Percentiles rank a stretch among this genome's conserved stretches.
phyloP scores from a whole-genome alignment of 352 stramenopile species.

The Pythium oligandrum region DNA sequence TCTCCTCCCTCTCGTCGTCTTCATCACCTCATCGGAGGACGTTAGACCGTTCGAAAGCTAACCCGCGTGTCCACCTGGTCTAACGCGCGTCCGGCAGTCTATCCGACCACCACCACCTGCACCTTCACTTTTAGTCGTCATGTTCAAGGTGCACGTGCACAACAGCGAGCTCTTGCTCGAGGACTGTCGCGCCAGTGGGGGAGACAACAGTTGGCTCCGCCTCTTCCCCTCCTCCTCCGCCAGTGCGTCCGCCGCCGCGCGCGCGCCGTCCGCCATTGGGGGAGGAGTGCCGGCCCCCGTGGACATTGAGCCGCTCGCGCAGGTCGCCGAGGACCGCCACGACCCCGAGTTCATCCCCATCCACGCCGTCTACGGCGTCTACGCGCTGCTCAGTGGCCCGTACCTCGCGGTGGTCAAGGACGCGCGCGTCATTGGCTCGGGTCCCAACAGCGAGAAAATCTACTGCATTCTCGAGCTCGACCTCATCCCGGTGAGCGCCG shows the following conservation, averaged over 20 bases:
- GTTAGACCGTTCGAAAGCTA: too few relatives aligned
- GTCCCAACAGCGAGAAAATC: conserved; percentile 51
- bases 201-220: conserved; percentile 55
- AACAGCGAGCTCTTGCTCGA: conserved; percentile 67
- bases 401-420: conserved; percentile 55
- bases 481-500: conserved; percentile 45
- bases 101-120: background rate
- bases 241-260: background rate
- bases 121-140: conserved; percentile 11
- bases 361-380: conserved; percentile 60
- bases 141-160: conserved; percentile 82
- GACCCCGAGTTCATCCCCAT: conserved; percentile 29
- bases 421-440: conserved; percentile 54
- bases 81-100: too few relatives aligned
- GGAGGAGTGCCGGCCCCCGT: conserved; percentile 12
- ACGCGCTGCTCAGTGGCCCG: conserved; percentile 52
- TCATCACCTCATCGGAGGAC: too few relatives aligned
- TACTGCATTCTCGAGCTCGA: conserved; percentile 48
- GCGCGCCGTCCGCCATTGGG: conserved; percentile 3
- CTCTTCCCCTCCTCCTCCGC: conserved; percentile 17
- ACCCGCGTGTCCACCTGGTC: too few relatives aligned
- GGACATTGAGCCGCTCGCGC: conserved; percentile 43
- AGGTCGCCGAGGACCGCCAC: conserved; percentile 32
- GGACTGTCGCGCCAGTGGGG: conserved; percentile 53
- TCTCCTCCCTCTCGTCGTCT: too few relatives aligned